These are phyloP conservation scores for Rhazya stricta DNA, from an alignment of 257 asterid species.

Conservation along the genomic window DNA sequence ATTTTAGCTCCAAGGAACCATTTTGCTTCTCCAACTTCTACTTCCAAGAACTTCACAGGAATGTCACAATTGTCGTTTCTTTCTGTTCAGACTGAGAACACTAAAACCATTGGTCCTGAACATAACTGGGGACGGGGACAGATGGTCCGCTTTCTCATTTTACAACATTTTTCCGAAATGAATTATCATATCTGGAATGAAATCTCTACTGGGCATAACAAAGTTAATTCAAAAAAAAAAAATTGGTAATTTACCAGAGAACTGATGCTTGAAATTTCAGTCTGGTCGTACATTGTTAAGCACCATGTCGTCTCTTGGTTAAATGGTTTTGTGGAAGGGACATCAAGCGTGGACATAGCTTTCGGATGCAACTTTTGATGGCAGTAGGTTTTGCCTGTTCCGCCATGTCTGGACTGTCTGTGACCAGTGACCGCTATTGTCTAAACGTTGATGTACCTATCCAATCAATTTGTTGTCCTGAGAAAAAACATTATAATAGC, in stretches of 20 bases:
- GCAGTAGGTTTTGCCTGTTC: not conserved
- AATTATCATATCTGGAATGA: not conserved
- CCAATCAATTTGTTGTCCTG: slow-evolving; percentile 12
- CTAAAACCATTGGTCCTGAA: not conserved
- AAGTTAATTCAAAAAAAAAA: no score
- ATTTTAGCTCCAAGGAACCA: not conserved
- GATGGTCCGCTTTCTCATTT: not conserved
- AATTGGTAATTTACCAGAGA: not conserved
- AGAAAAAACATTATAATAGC: slow-evolving; percentile 6
- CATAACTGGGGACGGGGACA: not conserved
- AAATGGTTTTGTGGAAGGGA: not conserved
- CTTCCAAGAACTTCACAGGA: not conserved
- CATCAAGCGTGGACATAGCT: not conserved
- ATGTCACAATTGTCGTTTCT: not conserved
- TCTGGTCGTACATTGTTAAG: not conserved
- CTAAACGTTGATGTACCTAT: slow-evolving; percentile 3
- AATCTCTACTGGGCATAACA: not conserved
- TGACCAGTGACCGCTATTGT: not conserved
- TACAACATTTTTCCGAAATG: not conserved
- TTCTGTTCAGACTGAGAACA: not conserved
- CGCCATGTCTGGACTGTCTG: slow-evolving; percentile 6
- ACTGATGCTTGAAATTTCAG: not conserved
- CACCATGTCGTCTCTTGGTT: not conserved
- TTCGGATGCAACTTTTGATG: not conserved
- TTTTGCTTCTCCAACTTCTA: not conserved